Evolutionary conservation across 345 rosid species (phyloP).

Genomic region (Aquilaria sinensis): DNA sequence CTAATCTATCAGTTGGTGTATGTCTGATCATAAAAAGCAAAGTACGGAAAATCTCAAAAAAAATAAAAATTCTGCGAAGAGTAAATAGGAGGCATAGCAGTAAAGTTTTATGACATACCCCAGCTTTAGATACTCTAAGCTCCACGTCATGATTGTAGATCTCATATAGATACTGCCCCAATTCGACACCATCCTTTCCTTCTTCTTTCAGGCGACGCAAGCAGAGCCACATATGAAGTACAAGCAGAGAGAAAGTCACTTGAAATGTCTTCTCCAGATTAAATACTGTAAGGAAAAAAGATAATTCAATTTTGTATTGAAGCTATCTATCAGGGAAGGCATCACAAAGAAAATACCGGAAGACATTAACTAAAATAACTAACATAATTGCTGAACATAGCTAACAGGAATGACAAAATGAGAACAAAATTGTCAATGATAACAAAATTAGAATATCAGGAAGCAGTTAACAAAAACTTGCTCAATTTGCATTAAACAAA

Average conservation of each 20-base stretch:
- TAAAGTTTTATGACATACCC: constrained; percentile 39
- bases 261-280: constrained; percentile 92
- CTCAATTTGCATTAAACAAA: neutral
- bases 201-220: constrained; percentile 82
- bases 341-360: no score
- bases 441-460: neutral
- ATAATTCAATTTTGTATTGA: neutral
- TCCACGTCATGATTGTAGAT: constrained; percentile 93
- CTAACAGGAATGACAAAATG: no score
- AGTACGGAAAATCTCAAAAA: neutral
- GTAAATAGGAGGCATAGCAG: neutral
- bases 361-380: no score
- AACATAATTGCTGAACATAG: no score
- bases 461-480: neutral
- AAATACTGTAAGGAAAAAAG: constrained; percentile 51
- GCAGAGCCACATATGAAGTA: constrained; percentile 90
- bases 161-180: constrained; percentile 89
- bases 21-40: neutral
- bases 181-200: constrained; percentile 86
- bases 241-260: constrained; percentile 76
- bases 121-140: constrained; percentile 90
- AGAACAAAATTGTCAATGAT: neutral
- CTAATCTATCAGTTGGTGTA: no score
- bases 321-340: no score
- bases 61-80: neutral